Conservation (phyloP, 1,284 basidiomycete genomes). For the Ustilago shanxiensis region DNA sequence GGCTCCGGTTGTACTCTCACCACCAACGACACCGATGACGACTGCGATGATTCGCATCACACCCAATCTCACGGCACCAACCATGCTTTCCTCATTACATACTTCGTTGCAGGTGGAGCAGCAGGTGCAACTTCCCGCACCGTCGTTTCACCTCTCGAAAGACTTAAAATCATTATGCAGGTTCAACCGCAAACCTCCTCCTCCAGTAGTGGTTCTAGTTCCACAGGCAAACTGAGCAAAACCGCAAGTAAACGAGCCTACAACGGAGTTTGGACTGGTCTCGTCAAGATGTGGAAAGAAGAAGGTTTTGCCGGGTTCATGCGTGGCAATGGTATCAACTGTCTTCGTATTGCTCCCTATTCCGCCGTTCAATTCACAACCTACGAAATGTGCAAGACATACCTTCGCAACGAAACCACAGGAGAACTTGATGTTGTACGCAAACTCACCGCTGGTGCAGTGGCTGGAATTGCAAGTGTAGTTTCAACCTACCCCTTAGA, state of each 20-base stretch:
- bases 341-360: conserved; percentile 82
- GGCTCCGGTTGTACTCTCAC: neutral
- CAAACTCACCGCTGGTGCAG: conserved; percentile 83
- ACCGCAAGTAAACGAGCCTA: conserved; percentile 55
- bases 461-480: conserved; percentile 91
- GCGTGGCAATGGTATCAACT: conserved; percentile 88
- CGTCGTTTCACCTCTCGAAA: conserved; percentile 89
- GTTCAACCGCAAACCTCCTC: conserved; percentile 58
- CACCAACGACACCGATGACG: neutral
- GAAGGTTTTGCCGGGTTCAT: conserved; percentile 93
- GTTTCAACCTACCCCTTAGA: conserved; percentile 93
- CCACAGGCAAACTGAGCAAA: neutral
- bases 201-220: neutral
- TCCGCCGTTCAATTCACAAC: conserved; percentile 93
- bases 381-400: conserved; percentile 84
- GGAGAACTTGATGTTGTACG: conserved; percentile 84
- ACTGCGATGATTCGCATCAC: conserved; percentile 2
- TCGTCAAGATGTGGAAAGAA: conserved; percentile 82
- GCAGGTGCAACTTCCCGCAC: conserved; percentile 79
- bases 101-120: conserved; percentile 79
- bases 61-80: conserved; percentile 22
- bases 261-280: conserved; percentile 62
- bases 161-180: conserved; percentile 92
- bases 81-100: conserved; percentile 55
- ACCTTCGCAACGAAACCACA: conserved; percentile 12